Conservation (phyloP, 2,329 filamentous ascomycete genomes). For the Blastomyces emzantsi region DNA sequence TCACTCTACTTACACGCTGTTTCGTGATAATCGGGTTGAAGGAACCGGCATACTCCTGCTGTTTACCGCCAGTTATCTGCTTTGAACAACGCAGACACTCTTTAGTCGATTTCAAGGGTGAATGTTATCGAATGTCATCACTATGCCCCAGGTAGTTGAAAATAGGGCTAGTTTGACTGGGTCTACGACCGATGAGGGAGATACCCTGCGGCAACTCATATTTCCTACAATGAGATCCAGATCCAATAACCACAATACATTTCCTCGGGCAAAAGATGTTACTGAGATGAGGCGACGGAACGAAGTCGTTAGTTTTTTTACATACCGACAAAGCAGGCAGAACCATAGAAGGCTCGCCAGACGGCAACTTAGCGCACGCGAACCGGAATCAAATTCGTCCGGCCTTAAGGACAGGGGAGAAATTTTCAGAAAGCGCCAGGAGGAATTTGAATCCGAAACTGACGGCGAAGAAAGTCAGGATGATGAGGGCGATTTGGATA, state of each 20-base stretch:
- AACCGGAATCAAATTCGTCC: not conserved
- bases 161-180: not conserved
- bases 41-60: not conserved
- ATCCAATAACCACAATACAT: not conserved
- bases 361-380: not conserved
- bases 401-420: too few relatives aligned
- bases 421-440: not conserved
- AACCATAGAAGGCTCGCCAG: not conserved
- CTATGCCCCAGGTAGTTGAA: not conserved
- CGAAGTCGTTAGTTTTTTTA: not conserved
- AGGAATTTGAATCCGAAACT: not conserved
- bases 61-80: not conserved
- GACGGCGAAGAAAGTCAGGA: constrained; percentile 7
- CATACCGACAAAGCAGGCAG: not conserved
- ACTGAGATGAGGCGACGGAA: not conserved
- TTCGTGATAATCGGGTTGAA: not conserved
- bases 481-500: not conserved
- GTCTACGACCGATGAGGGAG: not conserved
- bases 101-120: not conserved
- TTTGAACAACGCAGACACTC: not conserved
- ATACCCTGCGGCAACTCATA: not conserved
- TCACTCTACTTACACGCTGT: not conserved
- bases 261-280: too few relatives aligned
- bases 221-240: not conserved
- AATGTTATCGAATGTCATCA: not conserved